Conservation (phyloP, 345 rosid genomes). For the Brassica rapa region DNA sequence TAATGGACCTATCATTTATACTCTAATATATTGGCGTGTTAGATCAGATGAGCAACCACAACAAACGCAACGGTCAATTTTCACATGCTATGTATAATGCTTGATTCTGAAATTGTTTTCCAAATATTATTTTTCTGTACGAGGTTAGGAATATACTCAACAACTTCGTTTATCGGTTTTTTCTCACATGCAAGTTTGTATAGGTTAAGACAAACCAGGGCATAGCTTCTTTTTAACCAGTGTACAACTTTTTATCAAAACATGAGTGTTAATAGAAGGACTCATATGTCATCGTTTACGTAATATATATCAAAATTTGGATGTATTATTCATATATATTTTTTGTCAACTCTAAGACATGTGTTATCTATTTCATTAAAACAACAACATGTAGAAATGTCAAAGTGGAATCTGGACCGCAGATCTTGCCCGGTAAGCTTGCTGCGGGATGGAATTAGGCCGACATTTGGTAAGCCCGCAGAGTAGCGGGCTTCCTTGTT, state of each 20-base stretch:
- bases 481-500: too few species aligned
- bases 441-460: too few species aligned
- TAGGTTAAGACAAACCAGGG: neutral
- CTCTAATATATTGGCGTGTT: slow-evolving; percentile 2
- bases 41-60: slow-evolving; percentile 33
- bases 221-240: neutral
- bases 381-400: too few species aligned
- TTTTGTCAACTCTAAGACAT: too few species aligned
- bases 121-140: slow-evolving; percentile 1
- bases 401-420: too few species aligned
- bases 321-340: neutral
- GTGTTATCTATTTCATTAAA: too few species aligned
- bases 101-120: neutral
- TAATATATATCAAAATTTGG: neutral
- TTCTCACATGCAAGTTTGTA: neutral
- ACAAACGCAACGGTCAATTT: slow-evolving; percentile 37
- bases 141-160: slow-evolving; percentile 28
- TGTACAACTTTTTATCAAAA: neutral
- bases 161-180: neutral
- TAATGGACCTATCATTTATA: neutral
- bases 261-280: neutral
- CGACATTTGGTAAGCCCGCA: too few species aligned
- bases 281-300: neutral
- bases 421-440: too few species aligned
- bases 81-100: slow-evolving; percentile 12